phyloP scores from a whole-genome alignment of 306 rosid genomes.

The Trichosanthes truncata region DNA sequence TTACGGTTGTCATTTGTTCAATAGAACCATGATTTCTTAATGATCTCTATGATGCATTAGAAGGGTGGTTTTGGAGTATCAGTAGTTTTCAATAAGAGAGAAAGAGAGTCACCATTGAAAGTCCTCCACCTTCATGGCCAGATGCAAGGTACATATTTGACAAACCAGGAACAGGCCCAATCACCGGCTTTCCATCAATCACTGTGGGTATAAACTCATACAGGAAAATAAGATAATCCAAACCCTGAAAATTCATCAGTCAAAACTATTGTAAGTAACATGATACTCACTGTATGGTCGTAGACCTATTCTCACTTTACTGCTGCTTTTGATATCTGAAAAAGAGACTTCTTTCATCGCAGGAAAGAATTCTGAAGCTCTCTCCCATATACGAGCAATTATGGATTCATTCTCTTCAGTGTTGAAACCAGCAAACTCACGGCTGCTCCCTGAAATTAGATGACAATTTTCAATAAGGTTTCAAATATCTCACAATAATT shows the following conservation, averaged over 20 bases:
- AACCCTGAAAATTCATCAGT: not conserved
- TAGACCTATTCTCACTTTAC: slow-evolving; percentile 75
- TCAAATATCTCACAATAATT: not conserved
- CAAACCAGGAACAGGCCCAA: slow-evolving; percentile 75
- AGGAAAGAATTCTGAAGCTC: slow-evolving; percentile 73
- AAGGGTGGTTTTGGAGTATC: not conserved
- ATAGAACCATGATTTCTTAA: not conserved
- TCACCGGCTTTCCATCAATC: slow-evolving; percentile 86
- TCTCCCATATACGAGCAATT: slow-evolving; percentile 56
- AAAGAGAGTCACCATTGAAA: slow-evolving; percentile 56
- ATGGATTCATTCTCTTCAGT: slow-evolving; percentile 59
- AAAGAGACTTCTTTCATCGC: slow-evolving; percentile 40
- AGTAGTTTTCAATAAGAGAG: not conserved
- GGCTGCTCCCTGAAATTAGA: slow-evolving; percentile 65
- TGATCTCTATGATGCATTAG: slow-evolving; percentile 6
- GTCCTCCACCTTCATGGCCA: slow-evolving; percentile 93
- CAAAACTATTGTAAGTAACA: slow-evolving; percentile 8
- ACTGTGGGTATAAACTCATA: slow-evolving; percentile 28
- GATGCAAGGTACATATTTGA: slow-evolving; percentile 76
- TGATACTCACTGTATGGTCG: slow-evolving; percentile 76
- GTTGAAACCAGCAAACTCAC: slow-evolving; percentile 73
- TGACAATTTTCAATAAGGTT: not conserved
- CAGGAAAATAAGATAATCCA: not conserved
- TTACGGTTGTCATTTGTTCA: not conserved
- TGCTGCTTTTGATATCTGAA: slow-evolving; percentile 38